Evolutionary conservation across 768 basidiomycete genomes (phyloP), one percentile per base, ranked within the genome.

Genomic region (Phylloporus arenicola): DNA sequence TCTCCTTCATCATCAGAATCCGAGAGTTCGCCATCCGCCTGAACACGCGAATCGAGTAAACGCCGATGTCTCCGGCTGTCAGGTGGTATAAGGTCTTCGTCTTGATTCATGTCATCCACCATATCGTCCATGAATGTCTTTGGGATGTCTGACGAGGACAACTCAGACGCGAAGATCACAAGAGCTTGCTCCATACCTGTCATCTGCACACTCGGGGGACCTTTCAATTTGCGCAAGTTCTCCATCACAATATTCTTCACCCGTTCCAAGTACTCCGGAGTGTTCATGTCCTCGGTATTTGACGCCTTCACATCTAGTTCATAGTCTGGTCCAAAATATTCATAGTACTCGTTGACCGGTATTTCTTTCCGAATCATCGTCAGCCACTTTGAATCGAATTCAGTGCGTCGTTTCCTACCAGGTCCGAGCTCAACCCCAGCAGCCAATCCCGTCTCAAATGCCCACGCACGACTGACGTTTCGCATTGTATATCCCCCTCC

Each of bases 401-500:
- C 29, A n/a, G 29, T 9, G 10, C 1, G 9, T 20, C 3, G 13
- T 48, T 16, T 57, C 70, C 47, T 71, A 93, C 94, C 83, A 59
- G 83, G 77, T 17, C 83, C 86, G 13, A 99, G 79, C 68, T 98
- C 93, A 19, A 94, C 89, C 11, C 96, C 96, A 20, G 95, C 93
- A n/a, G 96, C 96, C 38, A 99, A 70, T 20, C 96, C 96, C 3
- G 96, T 99, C 71, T 99, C 96, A 61, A 83, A 99, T 19, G 96
- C 95, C 96, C 96, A 99, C 12, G 89, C 86, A 38, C 96, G 81
- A 55, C 92, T 93, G 52, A 97, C 95, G 55, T 95, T 95, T 39
- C 94, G 87, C 82, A 99, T 95, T 4, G 96, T 99, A 69, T 99
- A 99, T 0, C 96, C 96, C 10, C 96, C 96, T 24, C 96, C 96